A percentile compares a stretch with the other conserved stretches of the same genome.
Evolutionary conservation across 2,329 filamentous ascomycete genomes (phyloP).

Genomic region (Magnaporthiopsis rhizophila): DNA sequence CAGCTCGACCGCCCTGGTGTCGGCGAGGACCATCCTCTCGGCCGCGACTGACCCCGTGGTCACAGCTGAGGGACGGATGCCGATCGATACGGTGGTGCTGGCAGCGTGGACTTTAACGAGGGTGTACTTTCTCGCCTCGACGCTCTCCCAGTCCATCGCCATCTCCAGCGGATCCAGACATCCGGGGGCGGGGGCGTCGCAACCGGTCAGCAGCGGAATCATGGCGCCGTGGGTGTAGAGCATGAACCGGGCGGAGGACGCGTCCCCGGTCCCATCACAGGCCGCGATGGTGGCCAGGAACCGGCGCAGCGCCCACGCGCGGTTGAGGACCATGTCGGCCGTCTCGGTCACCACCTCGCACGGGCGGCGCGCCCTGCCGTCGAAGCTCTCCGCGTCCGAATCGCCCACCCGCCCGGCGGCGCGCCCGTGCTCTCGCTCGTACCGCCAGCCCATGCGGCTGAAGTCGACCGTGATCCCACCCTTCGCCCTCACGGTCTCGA

Average conservation of each 20-base stretch:
- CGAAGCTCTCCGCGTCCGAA: background rate
- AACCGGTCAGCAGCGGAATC: background rate
- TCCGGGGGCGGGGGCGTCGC: background rate
- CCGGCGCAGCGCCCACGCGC: background rate
- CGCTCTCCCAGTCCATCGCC: background rate
- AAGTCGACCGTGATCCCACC: background rate
- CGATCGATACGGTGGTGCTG: background rate
- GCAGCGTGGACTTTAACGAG: background rate
- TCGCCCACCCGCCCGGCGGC: too few species aligned
- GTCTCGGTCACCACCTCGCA: background rate
- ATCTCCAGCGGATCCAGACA: background rate
- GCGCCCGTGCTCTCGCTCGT: background rate
- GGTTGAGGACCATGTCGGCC: background rate
- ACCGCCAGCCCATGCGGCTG: background rate
- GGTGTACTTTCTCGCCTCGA: background rate
- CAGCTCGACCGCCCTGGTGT: background rate
- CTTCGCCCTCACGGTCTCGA: background rate
- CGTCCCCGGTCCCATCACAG: background rate
- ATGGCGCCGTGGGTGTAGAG: slow-evolving; percentile 3
- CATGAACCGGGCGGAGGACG: background rate
- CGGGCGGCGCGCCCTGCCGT: too few species aligned
- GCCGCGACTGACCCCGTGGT: background rate
- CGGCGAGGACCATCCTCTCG: background rate
- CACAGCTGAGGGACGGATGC: background rate
- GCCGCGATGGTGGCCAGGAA: background rate